Conservation (phyloP, 129 eudicot genomes). For the Artemisia tridentata region DNA sequence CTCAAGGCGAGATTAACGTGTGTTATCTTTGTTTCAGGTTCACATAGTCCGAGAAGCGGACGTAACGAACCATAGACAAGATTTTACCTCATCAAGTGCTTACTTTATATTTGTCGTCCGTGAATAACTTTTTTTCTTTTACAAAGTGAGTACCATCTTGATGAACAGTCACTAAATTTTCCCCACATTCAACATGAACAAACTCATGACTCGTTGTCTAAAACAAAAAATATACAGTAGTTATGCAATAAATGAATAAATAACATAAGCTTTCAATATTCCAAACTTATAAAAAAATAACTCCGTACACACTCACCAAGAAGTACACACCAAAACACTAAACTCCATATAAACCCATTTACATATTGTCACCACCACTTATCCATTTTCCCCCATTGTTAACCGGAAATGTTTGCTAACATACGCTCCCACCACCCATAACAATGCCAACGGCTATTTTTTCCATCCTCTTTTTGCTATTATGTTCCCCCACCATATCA, state of each 20-base stretch:
- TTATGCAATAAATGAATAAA: not conserved
- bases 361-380: constrained; percentile 23
- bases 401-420: constrained; percentile 41
- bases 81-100: no score
- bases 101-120: no score
- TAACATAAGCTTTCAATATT: not conserved
- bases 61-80: no score
- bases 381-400: constrained; percentile 24
- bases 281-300: not conserved
- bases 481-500: constrained; percentile 20
- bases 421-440: constrained; percentile 30
- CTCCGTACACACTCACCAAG: not conserved
- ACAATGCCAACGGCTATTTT: constrained; percentile 72
- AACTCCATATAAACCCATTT: constrained; percentile 7
- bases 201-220: no score
- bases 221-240: not conserved
- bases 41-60: no score
- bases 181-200: no score
- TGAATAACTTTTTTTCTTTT: no score
- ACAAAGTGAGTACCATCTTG: no score
- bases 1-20: no score
- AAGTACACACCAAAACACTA: not conserved
- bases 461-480: constrained; percentile 17
- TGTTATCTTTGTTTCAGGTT: no score
- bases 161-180: no score